Evolutionary conservation across 345 rosid genomes (phyloP).

Genomic region (Eucalyptus erythrocorys): DNA sequence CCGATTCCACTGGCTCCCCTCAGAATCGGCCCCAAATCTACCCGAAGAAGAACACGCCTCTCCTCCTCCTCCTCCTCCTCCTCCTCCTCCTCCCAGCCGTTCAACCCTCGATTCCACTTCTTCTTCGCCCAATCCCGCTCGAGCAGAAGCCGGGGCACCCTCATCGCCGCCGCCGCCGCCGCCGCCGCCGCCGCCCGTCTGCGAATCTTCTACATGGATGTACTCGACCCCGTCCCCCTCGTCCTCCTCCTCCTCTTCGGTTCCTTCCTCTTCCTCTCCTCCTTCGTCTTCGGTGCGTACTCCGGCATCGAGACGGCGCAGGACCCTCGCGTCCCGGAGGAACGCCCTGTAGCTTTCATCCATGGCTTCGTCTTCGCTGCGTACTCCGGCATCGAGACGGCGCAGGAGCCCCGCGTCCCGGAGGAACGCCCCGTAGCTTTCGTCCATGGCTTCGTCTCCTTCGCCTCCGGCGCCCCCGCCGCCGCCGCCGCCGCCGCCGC

Average conservation of each 20-base stretch:
- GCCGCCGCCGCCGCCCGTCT: not conserved
- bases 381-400: too few species aligned
- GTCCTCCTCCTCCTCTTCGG: not conserved
- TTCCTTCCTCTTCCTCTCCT: slow-evolving; percentile 1
- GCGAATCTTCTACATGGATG: not conserved
- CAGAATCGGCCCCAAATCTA: slow-evolving; percentile 3
- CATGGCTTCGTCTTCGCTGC: not conserved
- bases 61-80: slow-evolving; percentile 1
- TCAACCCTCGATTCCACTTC: slow-evolving; percentile 11
- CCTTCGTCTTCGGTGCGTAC: not conserved
- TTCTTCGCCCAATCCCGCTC: slow-evolving; percentile 1
- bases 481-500: too few species aligned
- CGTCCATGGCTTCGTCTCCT: not conserved
- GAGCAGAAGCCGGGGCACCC: not conserved
- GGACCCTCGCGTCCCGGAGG: not conserved
- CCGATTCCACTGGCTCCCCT: slow-evolving; percentile 31
- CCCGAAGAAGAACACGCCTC: not conserved
- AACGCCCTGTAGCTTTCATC: not conserved
- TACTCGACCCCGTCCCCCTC: not conserved
- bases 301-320: not conserved
- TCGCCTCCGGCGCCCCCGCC: too few species aligned
- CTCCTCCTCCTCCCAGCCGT: not conserved
- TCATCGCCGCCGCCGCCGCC: not conserved
- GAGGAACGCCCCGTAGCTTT: too few species aligned
- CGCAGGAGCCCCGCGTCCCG: too few species aligned